Evolutionary conservation across 2,329 filamentous ascomycete species (phyloP).

Genomic region (Pyrenophora teres): DNA sequence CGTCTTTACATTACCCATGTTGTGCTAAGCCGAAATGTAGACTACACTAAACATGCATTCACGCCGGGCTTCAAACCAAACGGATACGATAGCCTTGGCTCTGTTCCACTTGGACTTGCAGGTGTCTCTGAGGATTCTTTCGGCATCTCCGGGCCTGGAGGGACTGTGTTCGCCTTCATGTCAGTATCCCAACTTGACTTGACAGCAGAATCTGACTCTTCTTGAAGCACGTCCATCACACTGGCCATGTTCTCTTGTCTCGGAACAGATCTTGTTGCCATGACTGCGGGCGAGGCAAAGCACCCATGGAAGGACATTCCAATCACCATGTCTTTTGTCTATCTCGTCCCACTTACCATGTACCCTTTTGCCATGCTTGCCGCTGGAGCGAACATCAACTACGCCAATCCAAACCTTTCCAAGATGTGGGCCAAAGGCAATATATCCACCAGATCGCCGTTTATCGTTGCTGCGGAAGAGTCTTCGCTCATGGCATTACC

Average conservation of each 20-base stretch:
- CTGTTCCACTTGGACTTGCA: slow-evolving; percentile 2
- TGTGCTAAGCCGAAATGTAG: slow-evolving; percentile 1
- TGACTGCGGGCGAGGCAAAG: slow-evolving; percentile 40
- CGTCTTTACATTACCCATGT: background rate
- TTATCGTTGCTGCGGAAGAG: slow-evolving; percentile 33
- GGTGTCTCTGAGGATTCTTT: slow-evolving; percentile 22
- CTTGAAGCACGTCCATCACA: slow-evolving; percentile 31
- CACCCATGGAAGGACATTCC: slow-evolving; percentile 38
- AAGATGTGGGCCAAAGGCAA: slow-evolving; percentile 24
- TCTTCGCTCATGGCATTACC: slow-evolving; percentile 29
- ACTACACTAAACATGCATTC: slow-evolving; percentile 29
- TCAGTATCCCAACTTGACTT: slow-evolving; percentile 8
- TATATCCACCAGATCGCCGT: slow-evolving; percentile 21
- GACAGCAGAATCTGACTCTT: background rate
- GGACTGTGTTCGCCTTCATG: slow-evolving; percentile 37
- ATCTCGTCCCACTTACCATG: slow-evolving; percentile 32
- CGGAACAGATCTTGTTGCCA: slow-evolving; percentile 38
- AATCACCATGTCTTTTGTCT: slow-evolving; percentile 39
- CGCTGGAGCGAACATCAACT: slow-evolving; percentile 38
- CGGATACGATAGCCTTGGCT: slow-evolving; percentile 20
- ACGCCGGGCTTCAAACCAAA: slow-evolving; percentile 31
- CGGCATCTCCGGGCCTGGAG: slow-evolving; percentile 30
- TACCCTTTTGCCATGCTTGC: slow-evolving; percentile 37
- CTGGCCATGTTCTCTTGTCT: slow-evolving; percentile 41
- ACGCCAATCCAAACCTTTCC: slow-evolving; percentile 28